phyloP scores from a whole-genome alignment of 2,329 filamentous ascomycete species.

The Aspergillus fumigatus region DNA sequence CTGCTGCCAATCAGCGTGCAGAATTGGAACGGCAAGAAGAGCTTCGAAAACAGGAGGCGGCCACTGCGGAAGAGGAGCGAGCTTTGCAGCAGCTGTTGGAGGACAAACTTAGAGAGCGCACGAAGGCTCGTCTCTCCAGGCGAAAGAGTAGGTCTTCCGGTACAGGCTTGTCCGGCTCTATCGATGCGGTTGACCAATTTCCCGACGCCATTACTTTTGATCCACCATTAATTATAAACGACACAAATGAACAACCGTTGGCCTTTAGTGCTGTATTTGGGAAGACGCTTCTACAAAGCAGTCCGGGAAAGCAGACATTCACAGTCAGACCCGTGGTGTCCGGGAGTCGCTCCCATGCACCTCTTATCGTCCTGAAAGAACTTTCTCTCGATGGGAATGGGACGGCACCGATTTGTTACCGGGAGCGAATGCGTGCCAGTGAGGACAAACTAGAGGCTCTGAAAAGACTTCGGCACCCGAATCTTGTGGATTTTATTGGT shows the following conservation, averaged over 20 bases:
- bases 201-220: constrained; percentile 40
- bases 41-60: constrained; percentile 38
- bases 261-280: constrained; percentile 68
- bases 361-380: constrained; percentile 69
- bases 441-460: constrained; percentile 72
- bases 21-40: constrained; percentile 50
- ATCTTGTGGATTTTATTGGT: constrained; percentile 73
- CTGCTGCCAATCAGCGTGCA: constrained; percentile 56
- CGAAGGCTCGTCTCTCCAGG: constrained; percentile 33
- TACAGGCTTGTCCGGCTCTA: constrained; percentile 24
- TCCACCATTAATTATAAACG: constrained; percentile 50
- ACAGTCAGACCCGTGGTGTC: constrained; percentile 65
- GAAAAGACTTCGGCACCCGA: constrained; percentile 69
- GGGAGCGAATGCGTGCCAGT: constrained; percentile 69
- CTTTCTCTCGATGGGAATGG: constrained; percentile 55
- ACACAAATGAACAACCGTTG: constrained; percentile 59
- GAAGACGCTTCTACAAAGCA: constrained; percentile 61
- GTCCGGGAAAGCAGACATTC: constrained; percentile 60
- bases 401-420: constrained; percentile 61
- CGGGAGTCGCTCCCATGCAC: constrained; percentile 53
- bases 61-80: constrained; percentile 38
- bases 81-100: constrained; percentile 36
- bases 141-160: constrained; percentile 36
- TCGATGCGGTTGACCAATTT: constrained; percentile 30
- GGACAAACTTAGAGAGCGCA: constrained; percentile 37